A percentile compares a stretch with the other conserved stretches of the same genome.
phyloP scores from a whole-genome alignment of 2,329 filamentous ascomycete genomes.

The Lasiodiplodia theobromae region DNA sequence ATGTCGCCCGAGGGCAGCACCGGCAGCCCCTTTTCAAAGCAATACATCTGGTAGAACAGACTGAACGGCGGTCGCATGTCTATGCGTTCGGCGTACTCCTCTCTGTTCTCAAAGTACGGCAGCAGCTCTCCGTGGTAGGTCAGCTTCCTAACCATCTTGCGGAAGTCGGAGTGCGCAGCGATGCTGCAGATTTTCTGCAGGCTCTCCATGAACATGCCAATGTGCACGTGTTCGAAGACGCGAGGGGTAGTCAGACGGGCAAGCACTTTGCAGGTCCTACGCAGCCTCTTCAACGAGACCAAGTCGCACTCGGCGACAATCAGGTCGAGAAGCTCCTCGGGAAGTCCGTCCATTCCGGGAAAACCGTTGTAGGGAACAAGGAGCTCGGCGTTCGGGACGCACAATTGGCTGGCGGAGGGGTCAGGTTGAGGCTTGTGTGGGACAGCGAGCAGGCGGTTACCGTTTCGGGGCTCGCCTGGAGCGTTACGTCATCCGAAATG shows the following conservation, averaged over 20 bases:
- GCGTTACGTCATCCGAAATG: conserved; percentile 20
- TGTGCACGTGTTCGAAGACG: conserved; percentile 37
- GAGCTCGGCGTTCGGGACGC: neutral
- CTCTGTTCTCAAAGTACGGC: conserved; percentile 32
- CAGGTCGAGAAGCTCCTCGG: conserved; percentile 38
- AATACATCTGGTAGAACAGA: conserved; percentile 30
- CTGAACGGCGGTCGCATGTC: conserved; percentile 28
- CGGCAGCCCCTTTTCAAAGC: conserved; percentile 30
- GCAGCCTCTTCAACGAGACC: conserved; percentile 34
- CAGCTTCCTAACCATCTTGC: conserved; percentile 37
- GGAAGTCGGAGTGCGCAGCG: conserved; percentile 32
- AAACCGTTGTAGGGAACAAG: neutral
- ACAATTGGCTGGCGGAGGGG: conserved; percentile 7
- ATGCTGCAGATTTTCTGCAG: conserved; percentile 34
- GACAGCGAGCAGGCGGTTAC: neutral
- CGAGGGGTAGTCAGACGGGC: conserved; percentile 33
- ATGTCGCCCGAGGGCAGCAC: conserved; percentile 16
- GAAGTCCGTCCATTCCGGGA: conserved; percentile 32
- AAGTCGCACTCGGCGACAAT: conserved; percentile 36
- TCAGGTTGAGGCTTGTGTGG: conserved; percentile 7
- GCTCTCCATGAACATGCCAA: conserved; percentile 35
- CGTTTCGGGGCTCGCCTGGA: neutral
- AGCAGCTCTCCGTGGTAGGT: conserved; percentile 39
- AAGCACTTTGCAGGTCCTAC: conserved; percentile 33
- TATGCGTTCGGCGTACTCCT: conserved; percentile 26